Conservation (phyloP, 345 rosid species). For the Populus euphratica region DNA sequence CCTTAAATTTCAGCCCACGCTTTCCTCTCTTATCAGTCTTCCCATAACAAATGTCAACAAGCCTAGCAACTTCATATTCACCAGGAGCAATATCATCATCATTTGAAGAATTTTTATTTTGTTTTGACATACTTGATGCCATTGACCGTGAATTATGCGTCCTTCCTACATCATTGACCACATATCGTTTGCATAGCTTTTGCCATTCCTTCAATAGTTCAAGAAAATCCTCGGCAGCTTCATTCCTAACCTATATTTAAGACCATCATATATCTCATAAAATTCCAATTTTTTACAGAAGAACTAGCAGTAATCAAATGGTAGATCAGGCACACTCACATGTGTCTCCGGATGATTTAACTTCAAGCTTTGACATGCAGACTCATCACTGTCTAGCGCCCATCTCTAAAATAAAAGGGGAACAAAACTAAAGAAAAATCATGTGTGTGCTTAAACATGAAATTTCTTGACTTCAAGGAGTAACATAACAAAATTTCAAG, state of each 20-base stretch:
- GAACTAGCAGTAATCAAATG: not conserved
- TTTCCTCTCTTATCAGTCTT: constrained; percentile 66
- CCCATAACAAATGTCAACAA: constrained; percentile 82
- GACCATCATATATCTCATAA: not conserved
- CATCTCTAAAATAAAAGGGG: constrained; percentile 57
- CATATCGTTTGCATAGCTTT: constrained; percentile 65
- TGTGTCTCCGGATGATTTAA: constrained; percentile 76
- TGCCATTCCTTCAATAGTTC: constrained; percentile 80
- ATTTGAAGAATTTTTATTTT: constrained; percentile 27
- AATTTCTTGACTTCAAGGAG: not conserved
- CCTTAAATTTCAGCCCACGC: constrained; percentile 72
- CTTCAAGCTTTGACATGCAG: constrained; percentile 83
- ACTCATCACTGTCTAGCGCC: constrained; percentile 68
- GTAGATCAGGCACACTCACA: constrained; percentile 38
- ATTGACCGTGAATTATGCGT: constrained; percentile 20
- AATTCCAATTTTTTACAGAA: not conserved
- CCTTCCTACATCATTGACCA: constrained; percentile 18
- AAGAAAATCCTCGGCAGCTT: constrained; percentile 80
- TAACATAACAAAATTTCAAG: constrained; percentile 20
- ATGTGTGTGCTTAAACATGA: constrained; percentile 12
- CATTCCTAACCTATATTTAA: constrained; percentile 68
- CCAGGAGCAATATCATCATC: constrained; percentile 37
- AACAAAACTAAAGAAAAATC: constrained; percentile 9
- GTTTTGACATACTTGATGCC: constrained; percentile 19
- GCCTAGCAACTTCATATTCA: constrained; percentile 67